phyloP scores from a whole-genome alignment of 768 basidiomycete species.

The Mycena metata region DNA sequence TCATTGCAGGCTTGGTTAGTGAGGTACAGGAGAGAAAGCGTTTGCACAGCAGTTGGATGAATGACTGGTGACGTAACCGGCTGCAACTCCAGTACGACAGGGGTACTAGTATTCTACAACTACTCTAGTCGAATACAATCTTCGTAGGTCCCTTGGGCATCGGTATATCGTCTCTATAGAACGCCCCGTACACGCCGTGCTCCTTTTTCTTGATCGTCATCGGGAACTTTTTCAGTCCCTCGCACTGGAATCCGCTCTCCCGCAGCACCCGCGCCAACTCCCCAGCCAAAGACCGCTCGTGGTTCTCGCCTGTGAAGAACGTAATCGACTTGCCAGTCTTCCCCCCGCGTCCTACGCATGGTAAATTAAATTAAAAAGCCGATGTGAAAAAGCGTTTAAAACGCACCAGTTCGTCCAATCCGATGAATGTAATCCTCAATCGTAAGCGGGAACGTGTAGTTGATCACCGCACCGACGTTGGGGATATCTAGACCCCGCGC shows the following conservation, averaged over 20 bases:
- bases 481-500: constrained; percentile 98
- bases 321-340: constrained; percentile 92
- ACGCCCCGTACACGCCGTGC: constrained; percentile 91
- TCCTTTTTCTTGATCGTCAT: constrained; percentile 98
- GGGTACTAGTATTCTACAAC: no score
- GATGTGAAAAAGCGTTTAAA: constrained; percentile 21
- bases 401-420: constrained; percentile 87
- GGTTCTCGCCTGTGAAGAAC: constrained; percentile 93
- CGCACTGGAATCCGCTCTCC: constrained; percentile 87
- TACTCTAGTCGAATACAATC: constrained; percentile 72
- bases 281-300: constrained; percentile 90
- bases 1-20: constrained; percentile 61
- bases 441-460: constrained; percentile 98
- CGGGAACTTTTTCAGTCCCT: constrained; percentile 87
- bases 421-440: constrained; percentile 95
- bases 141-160: constrained; percentile 76
- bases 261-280: constrained; percentile 92
- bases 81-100: no score
- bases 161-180: constrained; percentile 79
- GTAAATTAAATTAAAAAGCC: constrained; percentile 38
- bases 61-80: constrained; percentile 1
- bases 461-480: constrained; percentile 93
- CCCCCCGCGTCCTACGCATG: constrained; percentile 82
- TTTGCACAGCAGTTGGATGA: constrained; percentile 26
- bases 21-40: constrained; percentile 14